Evolutionary conservation across 2,329 filamentous ascomycete species (phyloP).

Genomic region (Allantophomopsis lycopodina): DNA sequence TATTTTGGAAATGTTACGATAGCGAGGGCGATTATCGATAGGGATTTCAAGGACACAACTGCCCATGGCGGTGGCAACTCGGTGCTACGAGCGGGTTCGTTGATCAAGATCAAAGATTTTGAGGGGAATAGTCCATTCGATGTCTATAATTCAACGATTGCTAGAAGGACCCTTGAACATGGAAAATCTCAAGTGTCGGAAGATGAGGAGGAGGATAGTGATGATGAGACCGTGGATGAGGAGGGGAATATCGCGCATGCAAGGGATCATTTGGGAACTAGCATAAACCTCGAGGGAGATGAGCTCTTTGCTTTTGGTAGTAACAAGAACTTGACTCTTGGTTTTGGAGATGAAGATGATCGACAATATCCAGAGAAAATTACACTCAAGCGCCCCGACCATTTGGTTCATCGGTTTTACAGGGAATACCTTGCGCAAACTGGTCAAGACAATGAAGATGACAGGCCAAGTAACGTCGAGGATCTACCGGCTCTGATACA

Average conservation of each 20-base stretch:
- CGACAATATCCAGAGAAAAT: conserved; percentile 86
- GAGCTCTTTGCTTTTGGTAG: conserved; percentile 92
- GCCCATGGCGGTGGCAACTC: conserved; percentile 45
- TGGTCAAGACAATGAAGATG: conserved; percentile 9
- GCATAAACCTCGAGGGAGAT: conserved; percentile 43
- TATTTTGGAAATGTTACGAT: conserved; percentile 84
- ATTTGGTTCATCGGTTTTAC: conserved; percentile 62
- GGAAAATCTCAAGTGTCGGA: conserved; percentile 24
- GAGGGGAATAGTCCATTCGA: conserved; percentile 94
- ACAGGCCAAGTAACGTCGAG: conserved; percentile 4
- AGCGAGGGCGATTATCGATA: conserved; percentile 67
- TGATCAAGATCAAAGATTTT: conserved; percentile 91
- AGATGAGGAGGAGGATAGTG: conserved; percentile 38
- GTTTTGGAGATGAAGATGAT: conserved; percentile 91
- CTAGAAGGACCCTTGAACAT: conserved; percentile 49
- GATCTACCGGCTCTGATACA: conserved; percentile 62
- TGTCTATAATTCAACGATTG: conserved; percentile 78
- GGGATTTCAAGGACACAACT: conserved; percentile 46
- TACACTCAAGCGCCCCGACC: conserved; percentile 59
- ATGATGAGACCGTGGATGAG: conserved; percentile 5
- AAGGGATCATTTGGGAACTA: background rate
- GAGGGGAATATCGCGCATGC: background rate
- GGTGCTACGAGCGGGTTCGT: conserved; percentile 48
- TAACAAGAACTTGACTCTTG: conserved; percentile 87
- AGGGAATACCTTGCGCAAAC: conserved; percentile 40